phyloP scores from a whole-genome alignment of 2,329 filamentous ascomycete species.

The Domatiomyces catenatus region DNA sequence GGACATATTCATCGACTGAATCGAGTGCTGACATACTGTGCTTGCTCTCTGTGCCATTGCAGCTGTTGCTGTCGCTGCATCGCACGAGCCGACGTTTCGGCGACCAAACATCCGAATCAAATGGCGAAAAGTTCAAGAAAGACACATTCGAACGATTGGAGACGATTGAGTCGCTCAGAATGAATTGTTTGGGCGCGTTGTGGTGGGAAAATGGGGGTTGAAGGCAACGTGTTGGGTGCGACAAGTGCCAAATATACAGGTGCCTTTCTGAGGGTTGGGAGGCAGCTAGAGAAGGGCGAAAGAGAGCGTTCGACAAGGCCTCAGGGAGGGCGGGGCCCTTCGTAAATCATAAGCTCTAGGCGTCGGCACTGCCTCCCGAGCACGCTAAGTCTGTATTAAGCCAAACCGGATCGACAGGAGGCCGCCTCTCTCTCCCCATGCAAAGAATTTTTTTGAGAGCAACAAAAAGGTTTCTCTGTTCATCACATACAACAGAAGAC shows the following conservation, averaged over 20 bases:
- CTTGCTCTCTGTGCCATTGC: conserved; percentile 35
- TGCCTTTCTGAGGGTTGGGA: conserved; percentile 1
- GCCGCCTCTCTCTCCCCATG: not conserved
- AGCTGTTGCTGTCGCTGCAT: conserved; percentile 37
- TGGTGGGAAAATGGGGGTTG: conserved; percentile 21
- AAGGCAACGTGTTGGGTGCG: conserved; percentile 5
- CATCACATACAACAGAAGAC: not conserved
- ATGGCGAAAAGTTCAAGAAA: conserved; percentile 28
- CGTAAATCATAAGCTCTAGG: not conserved
- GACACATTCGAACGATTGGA: conserved; percentile 26
- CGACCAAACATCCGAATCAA: conserved; percentile 33
- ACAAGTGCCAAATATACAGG: not conserved
- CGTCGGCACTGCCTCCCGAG: not conserved
- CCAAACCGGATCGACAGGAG: not conserved
- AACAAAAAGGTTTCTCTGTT: not conserved
- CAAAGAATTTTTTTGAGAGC: not conserved
- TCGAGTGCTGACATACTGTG: conserved; percentile 29
- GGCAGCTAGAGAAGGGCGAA: not conserved
- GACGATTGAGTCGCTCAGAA: conserved; percentile 30
- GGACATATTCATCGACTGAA: conserved; percentile 12
- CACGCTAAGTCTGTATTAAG: not conserved
- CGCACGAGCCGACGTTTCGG: conserved; percentile 25
- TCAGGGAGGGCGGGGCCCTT: not conserved
- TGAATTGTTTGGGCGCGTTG: conserved; percentile 29
- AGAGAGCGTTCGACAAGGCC: conserved; percentile 1